These are phyloP conservation scores for Bolboschoenoplectus hybrid DNA, from an alignment of 202 grass and related monocot species.

Conservation along the genomic window DNA sequence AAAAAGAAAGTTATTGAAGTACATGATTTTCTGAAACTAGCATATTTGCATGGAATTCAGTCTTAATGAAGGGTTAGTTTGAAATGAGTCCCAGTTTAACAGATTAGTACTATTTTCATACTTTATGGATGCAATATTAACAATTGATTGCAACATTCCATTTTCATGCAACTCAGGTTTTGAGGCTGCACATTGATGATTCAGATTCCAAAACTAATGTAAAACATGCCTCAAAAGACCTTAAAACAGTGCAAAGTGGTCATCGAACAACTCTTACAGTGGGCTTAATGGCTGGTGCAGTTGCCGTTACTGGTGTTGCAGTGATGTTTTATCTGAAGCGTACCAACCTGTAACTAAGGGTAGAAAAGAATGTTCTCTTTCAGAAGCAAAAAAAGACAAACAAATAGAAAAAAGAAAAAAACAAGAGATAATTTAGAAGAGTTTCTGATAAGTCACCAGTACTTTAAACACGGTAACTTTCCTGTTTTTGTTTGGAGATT, in stretches of 20 bases:
- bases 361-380: constrained; percentile 16
- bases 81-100: not conserved
- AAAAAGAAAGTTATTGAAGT: not conserved
- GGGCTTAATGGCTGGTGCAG: constrained; percentile 56
- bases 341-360: constrained; percentile 57
- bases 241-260: constrained; percentile 42
- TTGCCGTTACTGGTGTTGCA: constrained; percentile 59
- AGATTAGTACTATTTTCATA: not conserved
- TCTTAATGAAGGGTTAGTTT: not conserved
- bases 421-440: constrained; percentile 9
- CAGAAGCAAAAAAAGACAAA: not conserved
- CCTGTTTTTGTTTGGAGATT: constrained; percentile 14
- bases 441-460: constrained; percentile 16
- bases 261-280: constrained; percentile 43
- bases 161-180: constrained; percentile 55
- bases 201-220: constrained; percentile 39
- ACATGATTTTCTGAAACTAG: not conserved
- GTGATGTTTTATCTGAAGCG: constrained; percentile 75
- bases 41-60: not conserved
- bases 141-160: constrained; percentile 25
- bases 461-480: not conserved
- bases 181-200: constrained; percentile 79
- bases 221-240: constrained; percentile 43
- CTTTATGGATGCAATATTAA: not conserved
- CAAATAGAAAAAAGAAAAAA: not conserved